phyloP scores from a whole-genome alignment of 306 rosid genomes.

The Rosa persica region DNA sequence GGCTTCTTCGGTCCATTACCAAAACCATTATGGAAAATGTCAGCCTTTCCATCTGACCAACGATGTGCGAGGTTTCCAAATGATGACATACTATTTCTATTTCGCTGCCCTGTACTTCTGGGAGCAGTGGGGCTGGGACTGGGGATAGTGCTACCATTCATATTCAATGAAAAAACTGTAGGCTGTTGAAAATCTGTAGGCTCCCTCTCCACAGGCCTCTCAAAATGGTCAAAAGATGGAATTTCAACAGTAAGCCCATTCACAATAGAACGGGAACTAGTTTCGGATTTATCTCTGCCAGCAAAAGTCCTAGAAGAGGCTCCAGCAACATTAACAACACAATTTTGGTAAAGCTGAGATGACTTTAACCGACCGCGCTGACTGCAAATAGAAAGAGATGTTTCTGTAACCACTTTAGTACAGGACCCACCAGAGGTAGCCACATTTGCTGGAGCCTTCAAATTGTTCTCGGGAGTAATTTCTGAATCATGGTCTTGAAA shows the following conservation, averaged over 20 bases:
- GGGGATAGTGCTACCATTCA: slow-evolving; percentile 50
- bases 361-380: slow-evolving; percentile 21
- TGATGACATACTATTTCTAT: slow-evolving; percentile 49
- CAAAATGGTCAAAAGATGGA: slow-evolving; percentile 52
- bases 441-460: slow-evolving; percentile 27
- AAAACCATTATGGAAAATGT: slow-evolving; percentile 60
- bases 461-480: slow-evolving; percentile 31
- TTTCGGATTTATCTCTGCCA: slow-evolving; percentile 43
- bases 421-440: slow-evolving; percentile 39
- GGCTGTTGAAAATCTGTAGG: slow-evolving; percentile 55
- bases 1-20: slow-evolving; percentile 86
- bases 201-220: slow-evolving; percentile 53
- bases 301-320: slow-evolving; percentile 35
- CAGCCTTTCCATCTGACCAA: slow-evolving; percentile 73
- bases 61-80: slow-evolving; percentile 58
- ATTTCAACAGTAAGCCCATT: slow-evolving; percentile 58
- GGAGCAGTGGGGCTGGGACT: slow-evolving; percentile 85
- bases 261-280: slow-evolving; percentile 44
- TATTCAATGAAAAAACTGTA: slow-evolving; percentile 55
- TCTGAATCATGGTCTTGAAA: slow-evolving; percentile 41
- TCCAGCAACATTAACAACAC: slow-evolving; percentile 32
- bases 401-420: slow-evolving; percentile 34
- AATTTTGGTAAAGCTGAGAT: slow-evolving; percentile 31
- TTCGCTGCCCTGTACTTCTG: slow-evolving; percentile 75
- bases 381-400: slow-evolving; percentile 33